Evolutionary conservation across 2,329 filamentous ascomycete genomes (phyloP), one percentile per base, ranked within the genome.

Genomic region (Alternaria sp.): DNA sequence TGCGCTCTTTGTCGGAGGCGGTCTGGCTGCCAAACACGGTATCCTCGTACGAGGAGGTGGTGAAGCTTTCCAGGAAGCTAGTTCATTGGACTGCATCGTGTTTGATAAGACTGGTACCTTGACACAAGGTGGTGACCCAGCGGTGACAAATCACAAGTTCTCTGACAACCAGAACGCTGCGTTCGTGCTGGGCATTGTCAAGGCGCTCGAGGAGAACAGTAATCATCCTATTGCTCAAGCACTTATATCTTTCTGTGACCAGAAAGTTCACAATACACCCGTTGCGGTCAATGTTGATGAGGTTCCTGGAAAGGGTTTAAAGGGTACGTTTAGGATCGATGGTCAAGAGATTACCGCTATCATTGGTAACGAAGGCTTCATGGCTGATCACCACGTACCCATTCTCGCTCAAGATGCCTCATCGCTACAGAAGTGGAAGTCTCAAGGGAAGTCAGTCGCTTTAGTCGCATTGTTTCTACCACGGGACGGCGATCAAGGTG

Each of bases 61-160:
- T 34, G 91, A 94, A 74, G 92, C 92, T 0, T 94, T 95, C 74
- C 91, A 94, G 76, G 92, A 93, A 80, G 92, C 92, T 4, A 93
- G 91, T 74, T 87, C 86, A 11, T 84, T 94, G 45, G 89, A 93
- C 75, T 90, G 89, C 54, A 89, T 95, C 40, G 90, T 95, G 1
- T 95, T 96, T 74, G 92, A 96, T 83, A 95, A 96, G 83, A 96
- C 92, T 0, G 92, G 92, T 1, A 96, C 92, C 0, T 81, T 96
- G 59, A 95, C 92, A 0, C 82, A 90, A 69, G 86, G 86, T 5
- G 91, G 90, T 7, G 89, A 92, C 66, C 91, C 92, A 0, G 86
- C 83, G 28, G 88, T 94, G 22, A 91, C 87, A 5, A 83, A 87
- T 18, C 80, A 86, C 64, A 79, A 81, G 58, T 57, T 82, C 16